phyloP scores from a whole-genome alignment of 495 filamentous ascomycete species.

The Cercophora sp. region DNA sequence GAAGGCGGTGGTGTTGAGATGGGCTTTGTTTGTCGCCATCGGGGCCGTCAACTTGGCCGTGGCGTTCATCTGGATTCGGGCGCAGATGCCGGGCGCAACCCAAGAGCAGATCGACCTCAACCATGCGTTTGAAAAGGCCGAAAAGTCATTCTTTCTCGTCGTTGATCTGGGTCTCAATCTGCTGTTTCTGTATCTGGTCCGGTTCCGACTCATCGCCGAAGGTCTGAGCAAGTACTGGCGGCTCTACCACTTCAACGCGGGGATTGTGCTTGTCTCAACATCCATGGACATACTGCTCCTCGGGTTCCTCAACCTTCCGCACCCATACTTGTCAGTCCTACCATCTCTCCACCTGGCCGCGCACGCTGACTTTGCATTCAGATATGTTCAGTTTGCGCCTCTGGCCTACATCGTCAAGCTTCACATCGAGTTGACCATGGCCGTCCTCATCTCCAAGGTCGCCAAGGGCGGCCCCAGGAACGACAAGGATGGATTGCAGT shows the following conservation, averaged over 20 bases:
- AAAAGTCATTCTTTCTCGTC: slow-evolving; percentile 40
- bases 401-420: slow-evolving; percentile 5
- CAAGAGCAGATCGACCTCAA: slow-evolving; percentile 24
- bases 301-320: neutral
- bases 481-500: neutral
- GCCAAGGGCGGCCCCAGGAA: neutral
- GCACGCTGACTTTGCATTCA: no score
- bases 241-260: slow-evolving; percentile 42
- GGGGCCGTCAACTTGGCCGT: slow-evolving; percentile 37
- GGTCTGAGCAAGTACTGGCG: slow-evolving; percentile 43
- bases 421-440: slow-evolving; percentile 8
- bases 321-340: neutral
- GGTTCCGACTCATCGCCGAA: slow-evolving; percentile 33
- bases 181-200: slow-evolving; percentile 41
- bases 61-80: slow-evolving; percentile 41
- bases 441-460: slow-evolving; percentile 6
- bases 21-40: slow-evolving; percentile 29
- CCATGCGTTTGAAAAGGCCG: slow-evolving; percentile 38
- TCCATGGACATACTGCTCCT: slow-evolving; percentile 35
- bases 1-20: slow-evolving; percentile 21
- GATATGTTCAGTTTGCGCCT: slow-evolving; percentile 5
- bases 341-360: neutral
- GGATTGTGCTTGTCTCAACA: slow-evolving; percentile 39
- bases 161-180: slow-evolving; percentile 42
- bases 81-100: slow-evolving; percentile 4